Conservation (phyloP, 164 flowering plant genomes). For the Berberis vulgaris region DNA sequence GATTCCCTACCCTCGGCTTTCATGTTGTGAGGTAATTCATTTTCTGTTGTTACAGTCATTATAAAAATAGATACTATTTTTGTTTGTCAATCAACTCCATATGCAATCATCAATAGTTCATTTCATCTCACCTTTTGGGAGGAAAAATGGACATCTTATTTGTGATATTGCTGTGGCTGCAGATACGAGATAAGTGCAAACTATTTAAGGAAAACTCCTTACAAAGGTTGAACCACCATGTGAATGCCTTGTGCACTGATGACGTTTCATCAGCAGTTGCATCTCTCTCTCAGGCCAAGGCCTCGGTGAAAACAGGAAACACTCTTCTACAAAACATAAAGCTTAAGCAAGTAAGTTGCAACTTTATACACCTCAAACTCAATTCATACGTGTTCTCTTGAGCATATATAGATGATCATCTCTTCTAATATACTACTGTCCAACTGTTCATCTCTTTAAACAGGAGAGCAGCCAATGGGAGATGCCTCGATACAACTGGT, state of each 20-base stretch:
- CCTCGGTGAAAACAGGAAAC: slow-evolving; percentile 22
- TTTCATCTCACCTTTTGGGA: background rate
- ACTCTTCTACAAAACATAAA: slow-evolving; percentile 45
- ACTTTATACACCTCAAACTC: no score
- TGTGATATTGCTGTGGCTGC: slow-evolving; percentile 3
- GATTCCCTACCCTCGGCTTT: slow-evolving; percentile 63
- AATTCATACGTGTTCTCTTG: background rate
- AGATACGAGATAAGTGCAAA: slow-evolving; percentile 46
- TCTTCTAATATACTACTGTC: background rate
- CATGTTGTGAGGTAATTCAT: slow-evolving; percentile 41
- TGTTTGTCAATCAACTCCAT: no score
- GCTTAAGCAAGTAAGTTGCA: slow-evolving; percentile 48
- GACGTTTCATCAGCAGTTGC: slow-evolving; percentile 29
- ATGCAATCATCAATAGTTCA: no score
- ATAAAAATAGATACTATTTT: no score
- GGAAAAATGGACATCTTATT: background rate
- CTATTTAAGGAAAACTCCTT: slow-evolving; percentile 38
- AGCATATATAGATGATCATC: background rate
- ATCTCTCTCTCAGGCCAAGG: slow-evolving; percentile 49
- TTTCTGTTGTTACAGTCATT: background rate
- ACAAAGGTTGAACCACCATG: slow-evolving; percentile 44
- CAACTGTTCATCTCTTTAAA: background rate
- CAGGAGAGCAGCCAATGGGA: slow-evolving; percentile 86
- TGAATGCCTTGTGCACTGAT: slow-evolving; percentile 55
- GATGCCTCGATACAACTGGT: slow-evolving; percentile 26